Base-by-base conservation (phyloP, 306 rosid species). In the Luffa acutangula region DNA sequence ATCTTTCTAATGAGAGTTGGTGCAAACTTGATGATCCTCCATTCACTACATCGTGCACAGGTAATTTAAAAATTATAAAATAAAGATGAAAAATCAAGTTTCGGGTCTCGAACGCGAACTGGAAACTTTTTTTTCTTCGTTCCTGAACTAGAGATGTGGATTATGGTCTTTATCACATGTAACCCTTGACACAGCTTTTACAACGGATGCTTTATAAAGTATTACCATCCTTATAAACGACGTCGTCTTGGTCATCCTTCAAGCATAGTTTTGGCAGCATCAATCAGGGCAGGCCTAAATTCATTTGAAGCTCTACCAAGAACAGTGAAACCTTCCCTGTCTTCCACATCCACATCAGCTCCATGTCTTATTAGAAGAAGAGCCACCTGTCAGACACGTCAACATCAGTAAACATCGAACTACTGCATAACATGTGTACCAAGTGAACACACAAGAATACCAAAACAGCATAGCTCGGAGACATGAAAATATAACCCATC, bases 311-410 rank as follows among this genome's bases (percentile, higher is more conserved):
- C 95, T 81, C 96, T 91, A 79, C 98, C 98, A 17, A 92, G 97
- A 63, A 95, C 98, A 0, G 97, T 92, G 91, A 89, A 95, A 70
- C 97, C 98, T 92, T 95, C 98, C 85, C 85, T 90, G 88, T 92
- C 97, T 85, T 85, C 91, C 34, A 87, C 89, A 77, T 95, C 98
- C 65, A 92, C 93, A 72, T 95, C 91, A 7, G 98, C 98, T 83
- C 98, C 97, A 70, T 95, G 97, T 85, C 97, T 25, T 25, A 25
- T 25, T 25, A 25, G 31, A 25, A 25, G 31, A 25, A 25, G 31
- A 25, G 97, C 87, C 54, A 81, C 91, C 97, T 92, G 88, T 76
- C 46, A 76, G 59, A 77, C 54, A 60, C n/a, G 39, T 34, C 21
- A 81, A 48, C 42, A 14, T 59, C 5, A 21, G 25, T 58, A 42